Conservation (phyloP, 768 basidiomycete species). For the Boletellus sp. region DNA sequence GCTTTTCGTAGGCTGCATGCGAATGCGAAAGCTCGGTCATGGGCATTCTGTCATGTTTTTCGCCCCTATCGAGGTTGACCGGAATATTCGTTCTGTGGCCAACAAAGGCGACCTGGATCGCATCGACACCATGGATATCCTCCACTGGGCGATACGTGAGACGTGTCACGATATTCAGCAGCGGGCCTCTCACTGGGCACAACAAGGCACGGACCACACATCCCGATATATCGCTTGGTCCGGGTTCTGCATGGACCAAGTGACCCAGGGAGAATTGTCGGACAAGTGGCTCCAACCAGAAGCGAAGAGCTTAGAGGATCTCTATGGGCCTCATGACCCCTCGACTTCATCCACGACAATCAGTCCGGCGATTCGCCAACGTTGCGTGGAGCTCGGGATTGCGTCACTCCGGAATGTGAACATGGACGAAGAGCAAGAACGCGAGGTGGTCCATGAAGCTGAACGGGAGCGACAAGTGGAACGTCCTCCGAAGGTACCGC, state of each 20-base stretch:
- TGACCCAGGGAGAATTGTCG: neutral
- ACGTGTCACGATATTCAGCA: slow-evolving; percentile 38
- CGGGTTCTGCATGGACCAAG: neutral
- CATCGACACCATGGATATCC: slow-evolving; percentile 28
- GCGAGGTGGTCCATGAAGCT: too few species aligned
- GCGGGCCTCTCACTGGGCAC: slow-evolving; percentile 38
- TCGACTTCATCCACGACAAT: neutral
- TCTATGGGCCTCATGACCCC: neutral
- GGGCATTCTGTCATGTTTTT: slow-evolving; percentile 45
- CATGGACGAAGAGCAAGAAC: too few species aligned
- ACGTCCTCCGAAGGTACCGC: too few species aligned
- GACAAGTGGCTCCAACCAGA: neutral
- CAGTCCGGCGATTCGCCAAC: too few species aligned
- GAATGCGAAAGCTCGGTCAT: slow-evolving; percentile 44
- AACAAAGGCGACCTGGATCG: neutral
- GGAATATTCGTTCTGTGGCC: slow-evolving; percentile 28
- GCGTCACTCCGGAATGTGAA: too few species aligned
- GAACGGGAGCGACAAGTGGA: too few species aligned
- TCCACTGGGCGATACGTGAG: slow-evolving; percentile 41
- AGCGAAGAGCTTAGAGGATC: neutral
- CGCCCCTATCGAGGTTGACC: slow-evolving; percentile 38
- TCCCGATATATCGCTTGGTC: neutral
- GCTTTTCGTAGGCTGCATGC: slow-evolving; percentile 40
- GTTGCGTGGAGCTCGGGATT: too few species aligned
- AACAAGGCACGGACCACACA: slow-evolving; percentile 25